phyloP scores from a whole-genome alignment of 192 early-diverging fungal species.

The Coemansia sp. region DNA sequence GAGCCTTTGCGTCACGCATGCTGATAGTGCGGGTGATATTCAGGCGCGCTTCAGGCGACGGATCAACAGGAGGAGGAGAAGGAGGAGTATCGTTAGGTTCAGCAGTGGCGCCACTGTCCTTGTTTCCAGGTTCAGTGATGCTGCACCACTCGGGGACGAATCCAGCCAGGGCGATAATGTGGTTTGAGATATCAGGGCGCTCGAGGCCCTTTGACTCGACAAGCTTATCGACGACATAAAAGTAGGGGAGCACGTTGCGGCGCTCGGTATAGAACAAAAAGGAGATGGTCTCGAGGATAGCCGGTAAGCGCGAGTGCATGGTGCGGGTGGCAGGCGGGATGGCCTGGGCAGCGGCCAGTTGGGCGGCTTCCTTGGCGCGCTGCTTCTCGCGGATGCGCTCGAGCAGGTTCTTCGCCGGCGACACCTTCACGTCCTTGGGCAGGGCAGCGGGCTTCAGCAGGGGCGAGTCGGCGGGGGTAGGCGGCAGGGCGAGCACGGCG shows the following conservation, averaged over 20 bases:
- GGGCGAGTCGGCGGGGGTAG: conserved; percentile 32
- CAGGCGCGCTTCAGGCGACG: conserved; percentile 27
- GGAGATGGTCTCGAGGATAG: conserved; percentile 37
- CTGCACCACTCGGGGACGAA: conserved; percentile 51
- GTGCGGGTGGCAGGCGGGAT: conserved; percentile 23
- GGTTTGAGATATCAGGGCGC: neutral
- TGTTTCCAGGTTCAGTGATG: conserved; percentile 5
- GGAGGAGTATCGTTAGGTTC: neutral
- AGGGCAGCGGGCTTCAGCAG: neutral
- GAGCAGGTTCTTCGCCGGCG: conserved; percentile 25
- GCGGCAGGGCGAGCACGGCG: conserved; percentile 8
- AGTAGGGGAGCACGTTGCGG: conserved; percentile 31
- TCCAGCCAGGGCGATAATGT: conserved; percentile 15
- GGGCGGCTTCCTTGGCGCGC: conserved; percentile 22
- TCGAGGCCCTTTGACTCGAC: conserved; percentile 41
- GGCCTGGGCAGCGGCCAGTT: neutral
- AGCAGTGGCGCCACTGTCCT: neutral
- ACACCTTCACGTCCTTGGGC: conserved; percentile 6
- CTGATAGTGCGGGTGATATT: conserved; percentile 30
- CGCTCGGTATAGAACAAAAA: conserved; percentile 51
- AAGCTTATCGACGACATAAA: conserved; percentile 42
- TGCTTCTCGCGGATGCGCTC: conserved; percentile 56
- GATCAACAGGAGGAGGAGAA: neutral
- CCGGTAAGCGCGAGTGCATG: conserved; percentile 49
- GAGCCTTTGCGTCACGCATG: conserved; percentile 31